phyloP scores from a whole-genome alignment of 306 rosid genomes.

The Arachis stenosperma region DNA sequence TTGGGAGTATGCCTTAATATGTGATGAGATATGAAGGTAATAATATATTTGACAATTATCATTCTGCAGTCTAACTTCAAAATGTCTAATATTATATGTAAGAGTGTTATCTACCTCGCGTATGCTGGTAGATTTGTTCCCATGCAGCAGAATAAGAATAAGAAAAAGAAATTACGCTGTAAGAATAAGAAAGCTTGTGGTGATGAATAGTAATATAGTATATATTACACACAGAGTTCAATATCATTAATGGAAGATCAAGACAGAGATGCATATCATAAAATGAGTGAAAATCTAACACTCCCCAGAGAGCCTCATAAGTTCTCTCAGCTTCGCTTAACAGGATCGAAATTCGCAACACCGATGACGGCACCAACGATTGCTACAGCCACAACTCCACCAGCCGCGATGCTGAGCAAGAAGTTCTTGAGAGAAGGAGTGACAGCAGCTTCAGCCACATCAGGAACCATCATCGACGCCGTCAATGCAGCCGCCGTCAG shows the following conservation, averaged over 20 bases:
- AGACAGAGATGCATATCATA: conserved; percentile 34
- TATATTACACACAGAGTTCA: conserved; percentile 50
- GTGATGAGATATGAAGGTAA: not conserved
- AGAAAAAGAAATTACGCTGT: conserved; percentile 1
- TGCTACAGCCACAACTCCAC: conserved; percentile 65
- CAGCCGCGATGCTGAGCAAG: conserved; percentile 90
- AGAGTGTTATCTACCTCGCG: not conserved
- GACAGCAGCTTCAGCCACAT: conserved; percentile 87
- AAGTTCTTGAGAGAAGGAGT: conserved; percentile 91
- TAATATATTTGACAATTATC: not conserved
- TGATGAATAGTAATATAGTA: conserved; percentile 52
- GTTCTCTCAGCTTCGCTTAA: conserved; percentile 68
- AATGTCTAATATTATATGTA: not conserved
- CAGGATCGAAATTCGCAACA: conserved; percentile 93
- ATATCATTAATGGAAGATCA: conserved; percentile 37
- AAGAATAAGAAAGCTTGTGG: conserved; percentile 39
- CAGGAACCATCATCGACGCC: conserved; percentile 74
- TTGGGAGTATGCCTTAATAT: not conserved
- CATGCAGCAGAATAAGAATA: conserved; percentile 5
- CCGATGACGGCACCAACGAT: conserved; percentile 81
- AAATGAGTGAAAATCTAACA: conserved; percentile 40
- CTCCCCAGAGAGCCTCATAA: not conserved
- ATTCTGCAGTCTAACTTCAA: not conserved
- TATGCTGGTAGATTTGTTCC: conserved; percentile 4
- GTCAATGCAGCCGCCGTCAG: conserved; percentile 71